A percentile compares a stretch with the other conserved stretches of the same genome.
These are phyloP conservation scores for Candida dajiaensis DNA, from an alignment of 805 yeast genomes.

Conservation along the genomic window DNA sequence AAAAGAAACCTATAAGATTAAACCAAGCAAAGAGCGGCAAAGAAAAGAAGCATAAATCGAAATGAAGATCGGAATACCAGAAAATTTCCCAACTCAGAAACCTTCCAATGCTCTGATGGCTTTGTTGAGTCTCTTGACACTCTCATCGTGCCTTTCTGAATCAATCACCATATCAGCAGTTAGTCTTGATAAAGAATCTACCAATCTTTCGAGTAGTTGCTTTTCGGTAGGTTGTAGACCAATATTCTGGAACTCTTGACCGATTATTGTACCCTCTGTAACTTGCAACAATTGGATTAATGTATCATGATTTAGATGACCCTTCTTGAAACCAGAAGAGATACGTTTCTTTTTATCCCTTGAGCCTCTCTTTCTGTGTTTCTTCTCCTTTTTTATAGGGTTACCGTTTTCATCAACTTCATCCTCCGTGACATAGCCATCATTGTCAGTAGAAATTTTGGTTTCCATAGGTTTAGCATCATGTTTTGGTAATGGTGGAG, in stretches of 20 bases:
- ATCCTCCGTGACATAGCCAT: conserved; percentile 24
- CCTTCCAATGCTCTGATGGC: conserved; percentile 89
- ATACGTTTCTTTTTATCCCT: conserved; percentile 6
- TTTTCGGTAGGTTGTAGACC: conserved; percentile 74
- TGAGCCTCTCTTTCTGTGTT: conserved; percentile 1
- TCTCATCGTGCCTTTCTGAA: conserved; percentile 73
- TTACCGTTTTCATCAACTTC: conserved; percentile 8
- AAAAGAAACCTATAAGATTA: no score
- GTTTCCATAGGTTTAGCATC: conserved; percentile 8
- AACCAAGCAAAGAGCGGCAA: not conserved
- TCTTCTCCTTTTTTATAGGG: not conserved
- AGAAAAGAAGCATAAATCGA: not conserved
- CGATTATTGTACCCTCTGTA: conserved; percentile 36
- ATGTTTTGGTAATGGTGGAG: conserved; percentile 25
- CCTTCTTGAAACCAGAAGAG: conserved; percentile 13
- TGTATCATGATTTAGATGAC: conserved; percentile 26
- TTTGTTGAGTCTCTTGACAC: conserved; percentile 69
- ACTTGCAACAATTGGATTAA: conserved; percentile 31
- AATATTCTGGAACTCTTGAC: conserved; percentile 63
- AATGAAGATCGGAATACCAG: not conserved
- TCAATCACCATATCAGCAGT: conserved; percentile 90
- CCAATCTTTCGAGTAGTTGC: conserved; percentile 74
- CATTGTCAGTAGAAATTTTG: conserved; percentile 7
- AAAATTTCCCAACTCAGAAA: conserved; percentile 28
- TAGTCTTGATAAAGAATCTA: conserved; percentile 77